A percentile compares a stretch with the other conserved stretches of the same genome.
Conservation (phyloP, 2,329 filamentous ascomycete genomes). For the Penicillium freii region DNA sequence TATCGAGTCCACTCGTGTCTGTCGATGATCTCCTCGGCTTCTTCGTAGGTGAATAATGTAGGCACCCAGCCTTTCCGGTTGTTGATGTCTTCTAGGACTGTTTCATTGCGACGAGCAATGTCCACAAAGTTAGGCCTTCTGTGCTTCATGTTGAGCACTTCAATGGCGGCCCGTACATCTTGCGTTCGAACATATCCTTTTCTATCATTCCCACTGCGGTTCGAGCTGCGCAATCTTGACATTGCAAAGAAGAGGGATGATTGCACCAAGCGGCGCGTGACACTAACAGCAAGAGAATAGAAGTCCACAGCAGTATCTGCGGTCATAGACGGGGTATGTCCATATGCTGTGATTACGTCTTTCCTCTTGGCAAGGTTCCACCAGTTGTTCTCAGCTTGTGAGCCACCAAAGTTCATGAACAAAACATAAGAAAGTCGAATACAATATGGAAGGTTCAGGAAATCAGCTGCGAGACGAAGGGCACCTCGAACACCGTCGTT, state of each 20-base stretch:
- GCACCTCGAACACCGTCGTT: constrained; percentile 29
- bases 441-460: constrained; percentile 63
- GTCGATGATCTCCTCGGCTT: constrained; percentile 24
- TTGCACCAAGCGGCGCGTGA: constrained; percentile 70
- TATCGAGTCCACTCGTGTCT: constrained; percentile 12
- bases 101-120: constrained; percentile 51
- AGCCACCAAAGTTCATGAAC: constrained; percentile 69
- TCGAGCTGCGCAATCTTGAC: constrained; percentile 61
- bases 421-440: constrained; percentile 62
- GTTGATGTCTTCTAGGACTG: constrained; percentile 49
- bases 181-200: constrained; percentile 41
- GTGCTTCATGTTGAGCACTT: constrained; percentile 52
- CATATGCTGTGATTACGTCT: constrained; percentile 4
- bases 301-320: constrained; percentile 76
- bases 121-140: constrained; percentile 53
- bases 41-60: constrained; percentile 34
- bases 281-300: constrained; percentile 62
- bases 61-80: constrained; percentile 31
- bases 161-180: constrained; percentile 56
- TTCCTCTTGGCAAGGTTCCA: constrained; percentile 51
- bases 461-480: constrained; percentile 50
- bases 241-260: constrained; percentile 68
- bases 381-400: constrained; percentile 66
- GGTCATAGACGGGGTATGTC: constrained; percentile 65
- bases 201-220: constrained; percentile 30